Conservation (phyloP, 2,329 filamentous ascomycete species). For the Neophaeococcomyces aloes region DNA sequence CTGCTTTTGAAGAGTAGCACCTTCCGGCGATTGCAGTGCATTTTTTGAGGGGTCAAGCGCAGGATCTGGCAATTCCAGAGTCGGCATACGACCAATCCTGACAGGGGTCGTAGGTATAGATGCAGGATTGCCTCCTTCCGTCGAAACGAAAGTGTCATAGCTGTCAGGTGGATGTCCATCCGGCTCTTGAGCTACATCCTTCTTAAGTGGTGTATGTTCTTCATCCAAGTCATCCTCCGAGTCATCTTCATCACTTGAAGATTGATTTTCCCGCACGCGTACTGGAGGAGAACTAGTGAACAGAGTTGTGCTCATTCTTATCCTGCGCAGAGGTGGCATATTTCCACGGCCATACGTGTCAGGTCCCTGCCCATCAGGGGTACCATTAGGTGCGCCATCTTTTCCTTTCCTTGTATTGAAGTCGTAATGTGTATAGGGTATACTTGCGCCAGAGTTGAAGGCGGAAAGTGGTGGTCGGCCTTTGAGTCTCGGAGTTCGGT, state of each 20-base stretch:
- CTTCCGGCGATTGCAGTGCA: not conserved
- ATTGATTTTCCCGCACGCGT: slow-evolving; percentile 29
- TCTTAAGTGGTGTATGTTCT: slow-evolving; percentile 6
- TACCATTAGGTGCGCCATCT: not conserved
- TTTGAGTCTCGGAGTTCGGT: slow-evolving; percentile 36
- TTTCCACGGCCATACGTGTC: slow-evolving; percentile 10
- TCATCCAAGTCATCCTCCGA: not conserved
- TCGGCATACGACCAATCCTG: slow-evolving; percentile 31
- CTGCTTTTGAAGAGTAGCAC: not conserved
- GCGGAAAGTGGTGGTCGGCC: slow-evolving; percentile 14
- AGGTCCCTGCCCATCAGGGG: not conserved
- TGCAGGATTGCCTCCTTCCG: slow-evolving; percentile 17
- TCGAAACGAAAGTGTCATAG: slow-evolving; percentile 56
- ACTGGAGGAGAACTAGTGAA: slow-evolving; percentile 27
- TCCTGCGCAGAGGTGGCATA: slow-evolving; percentile 16
- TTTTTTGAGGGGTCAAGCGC: slow-evolving; percentile 39
- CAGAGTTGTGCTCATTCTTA: slow-evolving; percentile 21
- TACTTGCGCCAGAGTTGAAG: slow-evolving; percentile 10
- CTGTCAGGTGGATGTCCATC: slow-evolving; percentile 34
- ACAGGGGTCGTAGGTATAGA: slow-evolving; percentile 24
- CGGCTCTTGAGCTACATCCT: slow-evolving; percentile 23
- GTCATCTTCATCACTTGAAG: not conserved
- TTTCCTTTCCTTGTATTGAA: slow-evolving; percentile 10
- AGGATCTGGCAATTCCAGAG: slow-evolving; percentile 52
- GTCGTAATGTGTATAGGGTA: slow-evolving; percentile 22